phyloP scores from a whole-genome alignment of 148 eudicot species.

The Rhododendron simsii region DNA sequence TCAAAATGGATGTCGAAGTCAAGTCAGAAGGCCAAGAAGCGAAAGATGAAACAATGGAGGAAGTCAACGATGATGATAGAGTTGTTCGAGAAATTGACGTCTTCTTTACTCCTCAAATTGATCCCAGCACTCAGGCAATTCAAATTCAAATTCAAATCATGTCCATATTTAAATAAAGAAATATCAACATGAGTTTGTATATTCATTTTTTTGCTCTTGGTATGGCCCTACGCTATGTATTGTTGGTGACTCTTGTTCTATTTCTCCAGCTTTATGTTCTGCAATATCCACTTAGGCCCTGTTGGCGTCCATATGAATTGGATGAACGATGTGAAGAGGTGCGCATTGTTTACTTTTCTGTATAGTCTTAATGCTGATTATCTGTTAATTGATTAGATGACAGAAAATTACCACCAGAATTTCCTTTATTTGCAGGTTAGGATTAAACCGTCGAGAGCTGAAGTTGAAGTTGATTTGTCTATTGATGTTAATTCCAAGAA shows the following conservation, averaged over 20 bases:
- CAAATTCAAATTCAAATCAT: not conserved
- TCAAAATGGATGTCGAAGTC: constrained; percentile 22
- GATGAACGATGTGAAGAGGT: constrained; percentile 79
- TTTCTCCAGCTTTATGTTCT: constrained; percentile 57
- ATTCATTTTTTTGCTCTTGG: not conserved
- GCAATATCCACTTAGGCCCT: constrained; percentile 80
- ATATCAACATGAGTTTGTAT: not conserved
- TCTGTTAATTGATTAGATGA: not conserved
- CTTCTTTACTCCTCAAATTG: constrained; percentile 29
- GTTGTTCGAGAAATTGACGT: constrained; percentile 61
- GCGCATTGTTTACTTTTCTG: constrained; percentile 1
- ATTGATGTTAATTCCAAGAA: constrained; percentile 50
- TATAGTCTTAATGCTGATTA: not conserved
- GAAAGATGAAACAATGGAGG: constrained; percentile 21
- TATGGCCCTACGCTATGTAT: constrained; percentile 12
- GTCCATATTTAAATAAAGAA: not conserved
- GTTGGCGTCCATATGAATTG: constrained; percentile 89
- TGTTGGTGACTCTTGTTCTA: constrained; percentile 22
- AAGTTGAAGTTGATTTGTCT: constrained; percentile 70
- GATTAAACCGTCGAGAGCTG: constrained; percentile 49
- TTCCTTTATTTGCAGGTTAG: constrained; percentile 50
- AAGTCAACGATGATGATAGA: constrained; percentile 24
- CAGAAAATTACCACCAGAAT: not conserved
- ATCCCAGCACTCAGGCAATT: constrained; percentile 26
- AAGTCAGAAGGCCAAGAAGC: constrained; percentile 13